Evolutionary conservation across 2,329 filamentous ascomycete genomes (phyloP).

Genomic region (Cladosporium sp.): DNA sequence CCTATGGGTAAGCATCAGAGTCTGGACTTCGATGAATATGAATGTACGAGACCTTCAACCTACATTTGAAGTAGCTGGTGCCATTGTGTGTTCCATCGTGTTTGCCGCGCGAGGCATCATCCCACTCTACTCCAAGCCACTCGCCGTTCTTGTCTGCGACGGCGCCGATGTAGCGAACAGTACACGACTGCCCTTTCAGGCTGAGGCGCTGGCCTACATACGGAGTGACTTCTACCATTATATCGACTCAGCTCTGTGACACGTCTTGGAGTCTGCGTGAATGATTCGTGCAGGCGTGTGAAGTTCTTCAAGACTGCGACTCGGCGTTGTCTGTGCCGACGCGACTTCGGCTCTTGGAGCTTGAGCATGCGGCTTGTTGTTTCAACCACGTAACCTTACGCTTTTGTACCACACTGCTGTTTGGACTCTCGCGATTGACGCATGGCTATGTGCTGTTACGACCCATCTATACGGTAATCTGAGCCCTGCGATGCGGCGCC

Average conservation of each 20-base stretch:
- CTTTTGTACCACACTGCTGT: background rate
- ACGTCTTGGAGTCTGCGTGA: background rate
- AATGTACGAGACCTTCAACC: constrained; percentile 24
- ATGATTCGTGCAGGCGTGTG: background rate
- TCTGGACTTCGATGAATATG: background rate
- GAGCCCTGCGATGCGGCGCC: constrained; percentile 28
- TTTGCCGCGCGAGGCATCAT: constrained; percentile 81
- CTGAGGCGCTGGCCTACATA: constrained; percentile 71
- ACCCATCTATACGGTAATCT: constrained; percentile 11
- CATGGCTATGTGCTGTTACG: background rate
- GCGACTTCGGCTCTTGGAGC: constrained; percentile 8
- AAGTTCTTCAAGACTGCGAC: background rate
- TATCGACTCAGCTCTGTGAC: background rate
- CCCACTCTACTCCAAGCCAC: constrained; percentile 98
- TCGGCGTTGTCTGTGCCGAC: constrained; percentile 16
- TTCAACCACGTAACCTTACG: constrained; percentile 16
- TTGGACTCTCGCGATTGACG: background rate
- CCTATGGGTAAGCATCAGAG: constrained; percentile 42
- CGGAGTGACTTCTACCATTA: background rate
- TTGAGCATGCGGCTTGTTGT: constrained; percentile 15
- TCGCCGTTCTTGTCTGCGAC: constrained; percentile 73
- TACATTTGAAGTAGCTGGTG: constrained; percentile 80
- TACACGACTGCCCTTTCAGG: constrained; percentile 75
- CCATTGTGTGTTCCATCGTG: constrained; percentile 84
- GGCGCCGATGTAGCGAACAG: constrained; percentile 76